phyloP scores from a whole-genome alignment of 495 filamentous ascomycete genomes.

The Talaromyces liani region DNA sequence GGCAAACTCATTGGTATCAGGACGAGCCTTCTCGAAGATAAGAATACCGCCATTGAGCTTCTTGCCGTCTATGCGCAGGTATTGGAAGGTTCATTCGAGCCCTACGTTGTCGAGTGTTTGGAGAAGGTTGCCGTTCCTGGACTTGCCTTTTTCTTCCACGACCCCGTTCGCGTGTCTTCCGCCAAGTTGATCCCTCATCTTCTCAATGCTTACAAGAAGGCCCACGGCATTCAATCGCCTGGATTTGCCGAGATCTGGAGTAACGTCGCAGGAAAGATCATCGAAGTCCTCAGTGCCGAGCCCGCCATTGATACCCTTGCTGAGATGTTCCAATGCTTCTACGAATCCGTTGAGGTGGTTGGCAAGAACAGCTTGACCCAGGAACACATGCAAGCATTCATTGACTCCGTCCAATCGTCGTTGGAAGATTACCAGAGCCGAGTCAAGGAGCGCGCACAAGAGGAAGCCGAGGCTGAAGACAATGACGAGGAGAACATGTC shows the following conservation, averaged over 20 bases:
- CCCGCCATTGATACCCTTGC: slow-evolving; percentile 93
- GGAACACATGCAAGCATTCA: slow-evolving; percentile 78
- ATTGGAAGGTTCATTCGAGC: slow-evolving; percentile 83
- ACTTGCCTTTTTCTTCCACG: slow-evolving; percentile 98
- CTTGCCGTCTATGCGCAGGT: slow-evolving; percentile 96
- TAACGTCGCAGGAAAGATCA: slow-evolving; percentile 77
- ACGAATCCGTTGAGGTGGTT: slow-evolving; percentile 93
- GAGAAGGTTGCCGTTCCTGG: slow-evolving; percentile 93
- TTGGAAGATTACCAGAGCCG: slow-evolving; percentile 88
- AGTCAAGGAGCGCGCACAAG: slow-evolving; percentile 71
- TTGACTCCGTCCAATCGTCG: slow-evolving; percentile 71
- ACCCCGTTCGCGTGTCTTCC: slow-evolving; percentile 90
- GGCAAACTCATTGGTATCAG: slow-evolving; percentile 98
- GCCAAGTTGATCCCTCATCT: slow-evolving; percentile 94
- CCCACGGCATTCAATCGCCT: slow-evolving; percentile 67
- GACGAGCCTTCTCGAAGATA: slow-evolving; percentile 93
- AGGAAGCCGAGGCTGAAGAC: slow-evolving; percentile 69
- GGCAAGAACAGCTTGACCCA: slow-evolving; percentile 72
- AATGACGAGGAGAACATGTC: slow-evolving; percentile 71
- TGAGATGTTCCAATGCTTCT: slow-evolving; percentile 99
- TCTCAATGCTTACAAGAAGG: slow-evolving; percentile 87
- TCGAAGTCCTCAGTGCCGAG: slow-evolving; percentile 91
- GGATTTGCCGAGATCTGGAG: slow-evolving; percentile 76
- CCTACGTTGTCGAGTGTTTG: slow-evolving; percentile 88
- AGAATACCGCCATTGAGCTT: slow-evolving; percentile 97